phyloP scores from a whole-genome alignment of 2,329 filamentous ascomycete genomes.

The Lachnellula occidentalis region DNA sequence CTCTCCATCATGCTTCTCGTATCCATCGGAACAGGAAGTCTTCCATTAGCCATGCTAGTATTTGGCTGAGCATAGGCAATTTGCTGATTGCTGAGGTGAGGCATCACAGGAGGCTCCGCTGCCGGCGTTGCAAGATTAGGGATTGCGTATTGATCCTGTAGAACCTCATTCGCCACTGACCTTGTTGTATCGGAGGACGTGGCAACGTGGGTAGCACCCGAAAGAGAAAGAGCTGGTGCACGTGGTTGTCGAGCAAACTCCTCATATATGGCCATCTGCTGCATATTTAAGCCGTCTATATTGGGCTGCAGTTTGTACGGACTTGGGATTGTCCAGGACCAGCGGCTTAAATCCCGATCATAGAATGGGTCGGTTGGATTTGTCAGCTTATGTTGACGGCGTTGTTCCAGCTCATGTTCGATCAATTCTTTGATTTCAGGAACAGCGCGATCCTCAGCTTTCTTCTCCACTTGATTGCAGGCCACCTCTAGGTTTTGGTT shows the following conservation, averaged over 20 bases:
- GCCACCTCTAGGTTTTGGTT: conserved; percentile 95
- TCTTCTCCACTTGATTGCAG: conserved; percentile 90
- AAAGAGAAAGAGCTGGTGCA: conserved; percentile 42
- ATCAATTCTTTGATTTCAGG: conserved; percentile 95
- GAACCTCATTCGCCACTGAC: conserved; percentile 56
- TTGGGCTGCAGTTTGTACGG: conserved; percentile 80
- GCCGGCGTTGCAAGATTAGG: conserved; percentile 50
- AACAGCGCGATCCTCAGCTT: conserved; percentile 86
- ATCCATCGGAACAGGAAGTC: conserved; percentile 44
- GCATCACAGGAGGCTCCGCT: conserved; percentile 51
- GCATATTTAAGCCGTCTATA: conserved; percentile 70
- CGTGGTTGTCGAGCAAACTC: conserved; percentile 88
- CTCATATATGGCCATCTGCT: conserved; percentile 94
- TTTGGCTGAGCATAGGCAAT: conserved; percentile 52
- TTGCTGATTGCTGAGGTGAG: conserved; percentile 45
- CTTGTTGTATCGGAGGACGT: conserved; percentile 57
- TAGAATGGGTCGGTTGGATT: conserved; percentile 81
- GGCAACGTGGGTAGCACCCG: conserved; percentile 50
- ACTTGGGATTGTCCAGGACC: conserved; percentile 89
- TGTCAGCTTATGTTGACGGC: conserved; percentile 68
- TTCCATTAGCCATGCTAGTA: conserved; percentile 44
- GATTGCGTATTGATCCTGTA: conserved; percentile 58
- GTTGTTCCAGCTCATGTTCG: conserved; percentile 69
- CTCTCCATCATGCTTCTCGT: conserved; percentile 47
- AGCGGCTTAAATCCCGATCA: conserved; percentile 75